Base-by-base conservation (phyloP, 306 rosid species). In the Lathyrus tuberosus region DNA sequence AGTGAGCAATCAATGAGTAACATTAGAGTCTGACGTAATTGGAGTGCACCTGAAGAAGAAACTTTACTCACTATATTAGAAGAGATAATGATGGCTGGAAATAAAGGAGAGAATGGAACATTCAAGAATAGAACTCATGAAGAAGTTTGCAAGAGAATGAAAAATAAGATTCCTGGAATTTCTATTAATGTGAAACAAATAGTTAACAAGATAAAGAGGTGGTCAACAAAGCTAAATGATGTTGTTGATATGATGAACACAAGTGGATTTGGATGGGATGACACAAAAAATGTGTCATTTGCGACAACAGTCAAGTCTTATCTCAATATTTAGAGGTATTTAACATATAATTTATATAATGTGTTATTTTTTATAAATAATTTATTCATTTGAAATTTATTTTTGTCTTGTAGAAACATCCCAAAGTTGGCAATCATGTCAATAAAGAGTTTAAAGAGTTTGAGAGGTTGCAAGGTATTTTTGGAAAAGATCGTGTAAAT, bases 1-100 rank as follows among this genome's bases (percentile, higher is more conserved):
- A 52, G 30, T 22, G 59, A 52, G 11, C 59, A 52, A 52, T 22
- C 59, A 11, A 52, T 52, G 59, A 52, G 31, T 20, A 52, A 52
- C 31, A 52, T 10, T 9, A 22, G 59, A 53, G 31, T 3, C 1
- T 1, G 59, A 10, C 30, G 59, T 20, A 53, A 22, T 22, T 53
- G 35, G 60, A 53, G 26, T 44, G 5, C 5, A 20, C 8, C 22
- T 53, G 60, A 53, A 24, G 60, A 53, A 22, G 33, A 53, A 53
- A 53, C 33, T 53, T 22, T 22, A 24, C 59, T 53, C 33, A 22
- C 30, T 52, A 18, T 52, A 16, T 15, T 49, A 49, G 2, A 13
- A n/a, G 52, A 46, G 18, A 13, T 46, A 8, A 17, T 46, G 20
- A 7, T 44, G 6, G 51, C 51, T 13, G 6, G 17, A 12, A 44